Evolutionary conservation across 2,329 filamentous ascomycete genomes (phyloP).

Genomic region (Xylaria hypoxylon): DNA sequence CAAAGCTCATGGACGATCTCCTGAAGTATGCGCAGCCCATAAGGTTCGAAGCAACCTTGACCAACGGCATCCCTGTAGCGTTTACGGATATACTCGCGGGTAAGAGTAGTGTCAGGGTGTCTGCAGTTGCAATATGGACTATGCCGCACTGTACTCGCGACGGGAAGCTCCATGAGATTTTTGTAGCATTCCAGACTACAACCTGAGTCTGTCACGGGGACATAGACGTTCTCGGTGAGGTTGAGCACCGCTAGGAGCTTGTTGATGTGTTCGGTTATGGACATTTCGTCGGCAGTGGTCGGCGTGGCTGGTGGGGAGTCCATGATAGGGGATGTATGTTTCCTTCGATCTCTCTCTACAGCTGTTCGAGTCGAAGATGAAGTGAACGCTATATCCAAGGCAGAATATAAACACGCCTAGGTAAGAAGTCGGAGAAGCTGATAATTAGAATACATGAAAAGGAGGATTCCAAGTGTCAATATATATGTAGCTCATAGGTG

Average conservation of each 20-base stretch:
- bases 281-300: no score
- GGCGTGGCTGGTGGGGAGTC: background rate
- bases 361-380: no score
- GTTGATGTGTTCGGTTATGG: background rate
- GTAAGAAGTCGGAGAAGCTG: no score
- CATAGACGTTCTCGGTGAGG: background rate
- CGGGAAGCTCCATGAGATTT: constrained; percentile 15
- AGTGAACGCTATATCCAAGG: no score
- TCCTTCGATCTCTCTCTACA: no score
- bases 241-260: background rate
- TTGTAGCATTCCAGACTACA: constrained; percentile 22
- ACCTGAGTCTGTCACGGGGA: background rate
- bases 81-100: constrained; percentile 5
- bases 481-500: no score
- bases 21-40: background rate
- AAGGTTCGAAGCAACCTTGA: background rate
- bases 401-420: no score
- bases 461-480: no score
- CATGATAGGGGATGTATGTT: background rate
- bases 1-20: constrained; percentile 18
- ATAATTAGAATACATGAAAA: no score
- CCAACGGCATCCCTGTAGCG: background rate
- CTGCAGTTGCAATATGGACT: constrained; percentile 4
- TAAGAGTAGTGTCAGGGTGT: background rate
- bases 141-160: background rate